phyloP scores from a whole-genome alignment of 1,139 yeast genomes.

The Blastobotrys aristatus region DNA sequence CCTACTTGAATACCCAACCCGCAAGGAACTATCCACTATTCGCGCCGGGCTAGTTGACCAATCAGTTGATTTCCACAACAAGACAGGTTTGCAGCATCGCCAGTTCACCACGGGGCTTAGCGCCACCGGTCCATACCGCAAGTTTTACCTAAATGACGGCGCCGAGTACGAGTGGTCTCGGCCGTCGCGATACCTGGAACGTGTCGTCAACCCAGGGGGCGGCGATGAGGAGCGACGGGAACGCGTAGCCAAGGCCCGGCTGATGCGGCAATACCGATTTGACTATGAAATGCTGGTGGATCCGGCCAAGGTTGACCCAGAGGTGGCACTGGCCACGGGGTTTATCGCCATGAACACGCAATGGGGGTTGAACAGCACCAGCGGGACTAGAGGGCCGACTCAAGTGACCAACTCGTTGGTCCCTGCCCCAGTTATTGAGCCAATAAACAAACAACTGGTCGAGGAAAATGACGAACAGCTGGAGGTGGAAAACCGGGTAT shows the following conservation, averaged over 20 bases:
- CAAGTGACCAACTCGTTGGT: slow-evolving; percentile 20
- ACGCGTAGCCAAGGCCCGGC: slow-evolving; percentile 50
- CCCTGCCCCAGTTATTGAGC: background rate
- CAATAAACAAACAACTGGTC: background rate
- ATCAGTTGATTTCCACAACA: slow-evolving; percentile 48
- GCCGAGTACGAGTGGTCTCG: slow-evolving; percentile 52
- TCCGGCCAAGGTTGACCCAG: slow-evolving; percentile 42
- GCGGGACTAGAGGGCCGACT: slow-evolving; percentile 54
- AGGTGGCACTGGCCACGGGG: slow-evolving; percentile 52
- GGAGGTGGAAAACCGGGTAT: slow-evolving; percentile 20
- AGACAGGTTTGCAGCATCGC: slow-evolving; percentile 45
- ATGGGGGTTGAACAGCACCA: slow-evolving; percentile 54
- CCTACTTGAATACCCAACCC: slow-evolving; percentile 42
- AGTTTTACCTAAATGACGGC: slow-evolving; percentile 49
- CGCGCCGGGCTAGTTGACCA: slow-evolving; percentile 45
- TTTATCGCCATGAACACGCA: slow-evolving; percentile 58
- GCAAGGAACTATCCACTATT: slow-evolving; percentile 49
- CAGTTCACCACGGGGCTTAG: slow-evolving; percentile 18
- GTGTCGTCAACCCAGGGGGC: slow-evolving; percentile 49
- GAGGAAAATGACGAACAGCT: slow-evolving; percentile 11
- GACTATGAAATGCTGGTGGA: slow-evolving; percentile 57
- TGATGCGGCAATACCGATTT: slow-evolving; percentile 54
- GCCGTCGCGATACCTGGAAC: slow-evolving; percentile 48
- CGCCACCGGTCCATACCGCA: slow-evolving; percentile 33
- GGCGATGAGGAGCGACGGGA: slow-evolving; percentile 50